Evolutionary conservation across 148 eudicot species (phyloP), one percentile per base, ranked within the genome.

Genomic region (Diospyros kaki): DNA sequence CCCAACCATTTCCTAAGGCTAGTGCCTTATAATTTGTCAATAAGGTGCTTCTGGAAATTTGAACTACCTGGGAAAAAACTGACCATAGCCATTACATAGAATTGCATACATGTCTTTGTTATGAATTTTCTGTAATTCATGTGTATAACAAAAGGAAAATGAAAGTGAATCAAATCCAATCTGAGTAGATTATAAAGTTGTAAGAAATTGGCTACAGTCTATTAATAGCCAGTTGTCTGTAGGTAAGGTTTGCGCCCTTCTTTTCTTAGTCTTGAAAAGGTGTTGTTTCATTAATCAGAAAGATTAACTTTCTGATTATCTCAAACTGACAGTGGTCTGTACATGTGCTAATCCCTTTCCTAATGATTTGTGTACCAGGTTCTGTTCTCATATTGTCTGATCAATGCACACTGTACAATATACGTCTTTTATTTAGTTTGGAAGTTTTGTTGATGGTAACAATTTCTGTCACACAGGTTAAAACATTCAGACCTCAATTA

Each of bases 401-500:
- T 43, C 46, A 15, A 43, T 12, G 56, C 5, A 39, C 60, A 41
- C 8, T 38, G 48, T 14, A 43, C 44, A 69, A 59, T 46, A 51
- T 13, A 53, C 38, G 28, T 1, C 4, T 61, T 51, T 48, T 38
- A 54, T 64, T 59, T 14, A 41, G 13, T 55, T 13, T 61, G 44
- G 52, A 71, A 53, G 15, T 39, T 13, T 10, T 69, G 55, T 10
- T 76, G 41, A 60, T 59, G 40, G 5, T 1, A 64, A 43, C 3
- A 13, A 40, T 28, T 55, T 63, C 74, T 56, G 72, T 77, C 39
- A 45, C 84, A 67, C 87, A 96, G 99, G 83, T 96, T 46, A 96
- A 84, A 78, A 87, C 80, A 76, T 96, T 96, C 72, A 93, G 77
- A 78, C 99, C 99, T 13, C 84, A 96, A 73, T 82, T 96, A 75